A percentile compares a stretch with the other conserved stretches of the same genome.
These are phyloP conservation scores for Atkinsonella texensis DNA, from an alignment of 2,329 filamentous ascomycete species.

Conservation along the genomic window DNA sequence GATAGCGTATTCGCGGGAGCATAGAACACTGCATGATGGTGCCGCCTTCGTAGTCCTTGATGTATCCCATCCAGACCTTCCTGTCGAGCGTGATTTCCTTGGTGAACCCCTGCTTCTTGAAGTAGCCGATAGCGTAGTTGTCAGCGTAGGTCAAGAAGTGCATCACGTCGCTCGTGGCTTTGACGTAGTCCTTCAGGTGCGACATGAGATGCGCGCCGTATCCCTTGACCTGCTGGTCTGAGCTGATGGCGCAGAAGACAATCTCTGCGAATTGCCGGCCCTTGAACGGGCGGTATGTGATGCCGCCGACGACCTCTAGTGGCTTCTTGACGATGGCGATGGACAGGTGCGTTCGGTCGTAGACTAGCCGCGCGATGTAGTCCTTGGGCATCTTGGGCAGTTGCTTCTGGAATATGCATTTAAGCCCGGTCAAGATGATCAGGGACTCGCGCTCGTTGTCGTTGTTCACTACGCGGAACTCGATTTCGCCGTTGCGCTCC, in stretches of 20 bases:
- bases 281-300: conserved; percentile 92
- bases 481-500: conserved; percentile 86
- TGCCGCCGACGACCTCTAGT: conserved; percentile 88
- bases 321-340: conserved; percentile 98
- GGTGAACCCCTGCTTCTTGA: conserved; percentile 98
- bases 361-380: conserved; percentile 94
- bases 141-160: conserved; percentile 98
- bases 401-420: conserved; percentile 97
- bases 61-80: conserved; percentile 96
- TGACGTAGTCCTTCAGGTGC: conserved; percentile 95
- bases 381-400: conserved; percentile 99
- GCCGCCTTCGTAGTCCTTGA: conserved; percentile 98
- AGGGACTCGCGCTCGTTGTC: conserved; percentile 78
- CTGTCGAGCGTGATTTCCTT: conserved; percentile 93
- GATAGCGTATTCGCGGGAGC: conserved; percentile 87
- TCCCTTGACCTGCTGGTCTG: conserved; percentile 96
- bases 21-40: conserved; percentile 99
- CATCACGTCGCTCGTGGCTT: conserved; percentile 93
- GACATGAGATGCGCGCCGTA: conserved; percentile 98
- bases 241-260: conserved; percentile 95
- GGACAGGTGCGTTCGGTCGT: conserved; percentile 89
- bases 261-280: conserved; percentile 92
- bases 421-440: conserved; percentile 89
- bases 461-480: conserved; percentile 97
- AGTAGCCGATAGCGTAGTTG: conserved; percentile 98